Evolutionary conservation across 805 yeast species (phyloP).

Genomic region (Wickerhamomyces silvicola): DNA sequence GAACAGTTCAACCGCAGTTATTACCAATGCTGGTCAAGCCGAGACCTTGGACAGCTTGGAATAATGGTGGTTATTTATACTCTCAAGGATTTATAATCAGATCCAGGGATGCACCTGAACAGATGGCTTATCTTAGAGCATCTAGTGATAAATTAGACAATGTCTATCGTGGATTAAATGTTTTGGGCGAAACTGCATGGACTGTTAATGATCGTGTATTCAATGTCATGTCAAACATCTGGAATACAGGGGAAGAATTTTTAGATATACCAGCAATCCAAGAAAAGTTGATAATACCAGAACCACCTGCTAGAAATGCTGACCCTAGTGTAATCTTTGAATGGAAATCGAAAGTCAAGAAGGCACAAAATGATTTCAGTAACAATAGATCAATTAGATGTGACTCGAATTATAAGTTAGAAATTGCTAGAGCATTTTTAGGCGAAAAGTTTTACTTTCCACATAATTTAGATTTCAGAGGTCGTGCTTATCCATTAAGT

Average conservation of each 20-base stretch:
- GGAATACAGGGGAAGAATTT: constrained; percentile 81
- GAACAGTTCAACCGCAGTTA: constrained; percentile 74
- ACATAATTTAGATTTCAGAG: constrained; percentile 76
- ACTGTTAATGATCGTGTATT: constrained; percentile 73
- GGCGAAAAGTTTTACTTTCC: constrained; percentile 79
- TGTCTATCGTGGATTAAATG: constrained; percentile 78
- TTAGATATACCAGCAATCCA: constrained; percentile 63
- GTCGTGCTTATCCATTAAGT: constrained; percentile 76
- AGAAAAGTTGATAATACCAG: constrained; percentile 43
- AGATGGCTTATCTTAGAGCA: constrained; percentile 78
- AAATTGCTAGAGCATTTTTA: constrained; percentile 87
- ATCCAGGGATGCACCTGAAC: constrained; percentile 82
- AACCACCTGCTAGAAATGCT: constrained; percentile 53
- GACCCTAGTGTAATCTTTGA: constrained; percentile 68
- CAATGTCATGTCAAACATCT: constrained; percentile 61
- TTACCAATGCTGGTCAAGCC: constrained; percentile 92
- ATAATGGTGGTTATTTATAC: constrained; percentile 79
- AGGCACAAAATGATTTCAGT: constrained; percentile 52
- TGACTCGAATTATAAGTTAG: constrained; percentile 87
- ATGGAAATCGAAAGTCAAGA: constrained; percentile 59
- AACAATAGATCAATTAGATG: constrained; percentile 82
- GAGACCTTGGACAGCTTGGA: constrained; percentile 77
- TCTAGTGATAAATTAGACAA: constrained; percentile 65
- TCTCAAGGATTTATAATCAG: constrained; percentile 62
- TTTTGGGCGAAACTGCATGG: constrained; percentile 87